These are phyloP conservation scores for Cryptococcus floricola DNA, from an alignment of 1,284 basidiomycete genomes.

Conservation along the genomic window DNA sequence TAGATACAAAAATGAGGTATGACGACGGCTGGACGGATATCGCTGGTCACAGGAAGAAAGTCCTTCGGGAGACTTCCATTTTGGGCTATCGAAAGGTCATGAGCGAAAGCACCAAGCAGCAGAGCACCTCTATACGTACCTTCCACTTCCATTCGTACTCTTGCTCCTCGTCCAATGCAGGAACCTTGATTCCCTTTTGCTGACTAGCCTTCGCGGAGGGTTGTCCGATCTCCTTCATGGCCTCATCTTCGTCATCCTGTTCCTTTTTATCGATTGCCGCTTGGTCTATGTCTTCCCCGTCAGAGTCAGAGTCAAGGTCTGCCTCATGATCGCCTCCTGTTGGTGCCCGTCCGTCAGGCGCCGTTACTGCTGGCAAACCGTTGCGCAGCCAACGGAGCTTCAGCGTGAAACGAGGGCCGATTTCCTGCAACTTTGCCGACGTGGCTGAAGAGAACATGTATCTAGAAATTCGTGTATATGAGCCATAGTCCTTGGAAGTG, in stretches of 20 bases:
- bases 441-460: constrained; percentile 89
- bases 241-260: constrained; percentile 44
- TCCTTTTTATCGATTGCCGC: constrained; percentile 29
- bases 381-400: constrained; percentile 87
- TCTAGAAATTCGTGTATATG: constrained; percentile 48
- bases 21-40: too few species aligned
- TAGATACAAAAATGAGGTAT: too few species aligned
- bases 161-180: constrained; percentile 48
- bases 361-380: constrained; percentile 71
- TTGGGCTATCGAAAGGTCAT: constrained; percentile 41
- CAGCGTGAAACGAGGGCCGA: constrained; percentile 93
- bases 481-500: background rate
- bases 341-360: constrained; percentile 45
- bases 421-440: constrained; percentile 93
- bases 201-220: constrained; percentile 11
- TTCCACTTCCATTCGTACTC: constrained; percentile 54
- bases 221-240: constrained; percentile 37
- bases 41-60: constrained; percentile 47
- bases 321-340: constrained; percentile 58
- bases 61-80: constrained; percentile 51
- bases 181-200: constrained; percentile 35
- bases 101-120: background rate
- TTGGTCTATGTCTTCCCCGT: constrained; percentile 28
- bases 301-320: constrained; percentile 27
- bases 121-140: constrained; percentile 29